A percentile compares a stretch with the other conserved stretches of the same genome.
Conservation (phyloP, 1,284 basidiomycete species). For the Caloboletus firmus region DNA sequence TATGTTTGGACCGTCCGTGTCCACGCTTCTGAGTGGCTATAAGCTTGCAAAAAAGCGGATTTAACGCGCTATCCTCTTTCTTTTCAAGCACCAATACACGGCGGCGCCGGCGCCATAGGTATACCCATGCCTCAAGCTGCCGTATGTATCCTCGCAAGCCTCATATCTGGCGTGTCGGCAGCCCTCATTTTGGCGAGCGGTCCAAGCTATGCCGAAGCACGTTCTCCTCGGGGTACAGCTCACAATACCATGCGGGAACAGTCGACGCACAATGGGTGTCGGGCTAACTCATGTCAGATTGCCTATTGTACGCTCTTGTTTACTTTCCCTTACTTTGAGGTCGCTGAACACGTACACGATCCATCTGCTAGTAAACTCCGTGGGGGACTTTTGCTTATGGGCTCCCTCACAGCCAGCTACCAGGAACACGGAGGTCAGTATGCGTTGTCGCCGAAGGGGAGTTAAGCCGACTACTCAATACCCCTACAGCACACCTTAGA, state of each 20-base stretch:
- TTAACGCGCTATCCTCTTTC: conserved; percentile 7
- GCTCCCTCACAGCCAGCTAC: conserved; percentile 57
- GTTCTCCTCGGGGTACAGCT: conserved; percentile 27
- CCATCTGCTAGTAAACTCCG: conserved; percentile 52
- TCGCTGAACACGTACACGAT: conserved; percentile 1
- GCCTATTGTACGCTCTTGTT: conserved; percentile 48
- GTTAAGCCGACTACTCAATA: conserved; percentile 13
- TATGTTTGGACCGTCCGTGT: conserved; percentile 22
- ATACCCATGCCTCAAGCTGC: conserved; percentile 21
- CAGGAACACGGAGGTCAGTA: conserved; percentile 54
- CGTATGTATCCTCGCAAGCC: conserved; percentile 19
- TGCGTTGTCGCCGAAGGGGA: conserved; percentile 9
- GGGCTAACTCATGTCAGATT: conserved; percentile 64
- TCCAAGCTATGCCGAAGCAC: conserved; percentile 41
- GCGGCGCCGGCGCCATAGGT: conserved; percentile 11
- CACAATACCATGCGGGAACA: conserved; percentile 58
- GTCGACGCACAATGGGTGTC: conserved; percentile 65
- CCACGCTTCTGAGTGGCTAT: conserved; percentile 27
- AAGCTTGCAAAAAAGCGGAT: conserved; percentile 14
- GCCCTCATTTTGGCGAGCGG: conserved; percentile 27
- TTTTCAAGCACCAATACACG: conserved; percentile 6
- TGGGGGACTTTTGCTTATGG: conserved; percentile 60
- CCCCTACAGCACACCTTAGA: conserved; percentile 56
- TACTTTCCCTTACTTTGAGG: background rate
- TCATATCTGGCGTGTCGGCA: conserved; percentile 22